A percentile compares a stretch with the other conserved stretches of the same genome.
Evolutionary conservation across 2,329 filamentous ascomycete species (phyloP).

Genomic region (Cyphellophora europaea): DNA sequence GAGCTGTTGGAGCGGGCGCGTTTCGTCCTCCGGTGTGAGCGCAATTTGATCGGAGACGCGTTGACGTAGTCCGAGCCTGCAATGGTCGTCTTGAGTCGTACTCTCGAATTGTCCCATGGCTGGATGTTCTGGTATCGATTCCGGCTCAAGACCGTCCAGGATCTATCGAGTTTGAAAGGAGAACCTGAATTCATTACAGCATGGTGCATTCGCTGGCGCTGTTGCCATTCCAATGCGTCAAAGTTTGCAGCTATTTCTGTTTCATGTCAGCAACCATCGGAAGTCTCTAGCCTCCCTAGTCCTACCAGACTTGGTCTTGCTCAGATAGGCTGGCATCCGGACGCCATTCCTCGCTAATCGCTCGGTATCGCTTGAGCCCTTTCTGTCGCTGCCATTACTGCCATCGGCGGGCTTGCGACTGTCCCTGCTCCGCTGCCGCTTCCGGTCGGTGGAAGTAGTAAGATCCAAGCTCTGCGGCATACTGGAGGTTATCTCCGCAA

Average conservation of each 20-base stretch:
- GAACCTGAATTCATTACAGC: constrained; percentile 36
- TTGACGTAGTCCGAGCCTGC: constrained; percentile 72
- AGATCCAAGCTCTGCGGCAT: constrained; percentile 15
- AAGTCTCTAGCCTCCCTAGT: too few relatives aligned
- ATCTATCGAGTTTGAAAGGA: constrained; percentile 50
- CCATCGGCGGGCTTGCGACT: constrained; percentile 4
- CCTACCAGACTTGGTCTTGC: constrained; percentile 16
- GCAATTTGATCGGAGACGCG: constrained; percentile 60
- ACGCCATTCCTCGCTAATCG: constrained; percentile 5
- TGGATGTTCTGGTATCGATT: constrained; percentile 88
- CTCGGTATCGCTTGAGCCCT: background rate
- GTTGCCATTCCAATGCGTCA: constrained; percentile 51
- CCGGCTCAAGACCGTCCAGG: constrained; percentile 48
- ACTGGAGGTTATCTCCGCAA: constrained; percentile 15
- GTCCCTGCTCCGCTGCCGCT: constrained; percentile 15
- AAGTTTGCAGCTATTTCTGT: constrained; percentile 53
- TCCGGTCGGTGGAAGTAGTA: constrained; percentile 9
- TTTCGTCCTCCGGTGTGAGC: constrained; percentile 32
- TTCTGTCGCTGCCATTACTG: background rate
- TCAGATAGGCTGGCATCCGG: constrained; percentile 17
- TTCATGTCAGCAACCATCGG: too few relatives aligned
- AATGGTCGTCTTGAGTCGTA: constrained; percentile 69
- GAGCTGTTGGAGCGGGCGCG: constrained; percentile 27
- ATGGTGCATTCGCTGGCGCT: constrained; percentile 44
- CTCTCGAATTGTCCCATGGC: constrained; percentile 77